Evolutionary conservation across 1,284 basidiomycete genomes (phyloP).

Genomic region (Heliocybe sulcata): DNA sequence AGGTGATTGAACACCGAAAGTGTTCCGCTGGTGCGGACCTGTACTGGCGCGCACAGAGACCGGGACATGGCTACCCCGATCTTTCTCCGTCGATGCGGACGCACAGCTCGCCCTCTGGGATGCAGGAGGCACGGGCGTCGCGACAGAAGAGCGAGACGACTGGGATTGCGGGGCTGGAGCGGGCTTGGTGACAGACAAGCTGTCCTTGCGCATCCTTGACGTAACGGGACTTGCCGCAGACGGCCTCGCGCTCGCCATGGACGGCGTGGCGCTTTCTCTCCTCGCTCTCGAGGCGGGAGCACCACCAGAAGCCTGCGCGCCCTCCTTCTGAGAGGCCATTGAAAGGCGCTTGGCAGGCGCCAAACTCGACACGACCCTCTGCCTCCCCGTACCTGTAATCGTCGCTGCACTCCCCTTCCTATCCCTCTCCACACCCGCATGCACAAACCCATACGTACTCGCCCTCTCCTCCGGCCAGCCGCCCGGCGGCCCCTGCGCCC

Average conservation of each 20-base stretch:
- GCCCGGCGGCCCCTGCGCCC: neutral
- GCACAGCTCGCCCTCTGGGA: neutral
- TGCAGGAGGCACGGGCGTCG: neutral
- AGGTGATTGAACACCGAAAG: neutral
- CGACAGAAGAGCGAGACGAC: neutral
- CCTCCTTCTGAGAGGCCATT: no score
- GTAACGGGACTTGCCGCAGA: neutral
- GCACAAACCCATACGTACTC: neutral
- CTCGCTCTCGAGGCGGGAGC: no score
- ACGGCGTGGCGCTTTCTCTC: no score
- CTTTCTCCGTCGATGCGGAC: neutral
- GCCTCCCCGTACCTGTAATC: constrained; percentile 5
- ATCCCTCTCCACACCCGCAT: constrained; percentile 13
- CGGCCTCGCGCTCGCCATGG: neutral
- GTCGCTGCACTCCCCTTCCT: constrained; percentile 5
- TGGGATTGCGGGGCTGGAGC: no score
- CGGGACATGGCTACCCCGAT: neutral
- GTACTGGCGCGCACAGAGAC: neutral
- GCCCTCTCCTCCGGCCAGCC: neutral
- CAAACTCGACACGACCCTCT: neutral
- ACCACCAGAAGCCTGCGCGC: no score
- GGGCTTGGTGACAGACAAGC: neutral
- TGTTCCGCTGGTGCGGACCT: neutral
- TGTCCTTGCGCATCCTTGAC: neutral
- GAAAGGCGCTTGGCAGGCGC: neutral